Evolutionary conservation across 768 basidiomycete species (phyloP).

Genomic region (Mycena maculata): DNA sequence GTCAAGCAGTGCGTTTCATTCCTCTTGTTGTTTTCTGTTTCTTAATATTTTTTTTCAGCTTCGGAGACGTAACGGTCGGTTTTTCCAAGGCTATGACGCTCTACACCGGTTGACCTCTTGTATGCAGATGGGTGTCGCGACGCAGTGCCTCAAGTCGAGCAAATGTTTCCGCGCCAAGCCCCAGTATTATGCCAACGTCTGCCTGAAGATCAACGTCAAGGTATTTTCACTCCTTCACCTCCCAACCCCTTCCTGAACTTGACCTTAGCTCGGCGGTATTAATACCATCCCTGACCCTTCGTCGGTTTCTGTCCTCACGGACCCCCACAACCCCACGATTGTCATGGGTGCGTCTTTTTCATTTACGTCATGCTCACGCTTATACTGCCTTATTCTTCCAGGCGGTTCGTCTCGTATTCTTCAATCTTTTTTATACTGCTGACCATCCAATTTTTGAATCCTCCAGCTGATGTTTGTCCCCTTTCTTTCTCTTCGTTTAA

Average conservation of each 20-base stretch:
- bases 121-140: slow-evolving; percentile 58
- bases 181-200: slow-evolving; percentile 87
- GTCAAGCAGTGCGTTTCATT: slow-evolving; percentile 75
- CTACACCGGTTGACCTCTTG: not conserved
- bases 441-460: slow-evolving; percentile 59
- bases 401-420: slow-evolving; percentile 19
- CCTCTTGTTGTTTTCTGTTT: not conserved
- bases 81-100: not conserved
- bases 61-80: slow-evolving; percentile 71
- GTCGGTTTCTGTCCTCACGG: slow-evolving; percentile 70
- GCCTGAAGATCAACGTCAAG: slow-evolving; percentile 52
- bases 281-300: slow-evolving; percentile 80
- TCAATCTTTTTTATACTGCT: not conserved
- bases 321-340: slow-evolving; percentile 74
- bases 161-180: slow-evolving; percentile 76
- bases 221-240: too few relatives aligned
- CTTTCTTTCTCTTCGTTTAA: slow-evolving; percentile 41
- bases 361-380: not conserved
- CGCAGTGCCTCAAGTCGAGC: slow-evolving; percentile 77
- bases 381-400: not conserved
- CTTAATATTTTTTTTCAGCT: slow-evolving; percentile 52
- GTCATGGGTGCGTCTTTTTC: slow-evolving; percentile 15
- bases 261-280: slow-evolving; percentile 81
- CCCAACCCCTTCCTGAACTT: not conserved
- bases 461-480: slow-evolving; percentile 62